A percentile compares a stretch with the other conserved stretches of the same genome.
Evolutionary conservation across 2,329 filamentous ascomycete species (phyloP).

Genomic region (Aspergillus sp.): DNA sequence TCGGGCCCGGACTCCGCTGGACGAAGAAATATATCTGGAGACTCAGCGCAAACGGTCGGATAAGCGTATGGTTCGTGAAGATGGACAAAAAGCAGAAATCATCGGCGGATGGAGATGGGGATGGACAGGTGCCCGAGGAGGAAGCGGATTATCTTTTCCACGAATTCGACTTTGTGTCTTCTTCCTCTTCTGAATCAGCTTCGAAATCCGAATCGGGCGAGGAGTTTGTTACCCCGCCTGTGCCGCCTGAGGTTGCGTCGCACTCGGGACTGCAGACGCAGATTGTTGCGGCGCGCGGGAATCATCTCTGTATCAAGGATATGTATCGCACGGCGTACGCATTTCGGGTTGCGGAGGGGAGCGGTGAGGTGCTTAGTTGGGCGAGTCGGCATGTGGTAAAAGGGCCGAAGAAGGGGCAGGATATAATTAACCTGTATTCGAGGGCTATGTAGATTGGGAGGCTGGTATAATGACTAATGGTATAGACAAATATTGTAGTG

Average conservation of each 20-base stretch:
- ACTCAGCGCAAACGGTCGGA: slow-evolving; percentile 25
- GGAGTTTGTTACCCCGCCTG: slow-evolving; percentile 24
- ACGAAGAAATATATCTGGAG: slow-evolving; percentile 49
- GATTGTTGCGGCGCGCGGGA: slow-evolving; percentile 39
- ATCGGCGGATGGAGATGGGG: background rate
- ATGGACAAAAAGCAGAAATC: slow-evolving; percentile 15
- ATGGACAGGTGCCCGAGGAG: slow-evolving; percentile 20
- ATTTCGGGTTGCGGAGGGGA: slow-evolving; percentile 35
- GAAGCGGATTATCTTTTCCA: slow-evolving; percentile 47
- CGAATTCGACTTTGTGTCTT: slow-evolving; percentile 36
- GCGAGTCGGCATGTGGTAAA: slow-evolving; percentile 46
- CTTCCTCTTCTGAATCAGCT: background rate
- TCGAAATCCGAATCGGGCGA: slow-evolving; percentile 9
- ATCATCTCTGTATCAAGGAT: slow-evolving; percentile 48
- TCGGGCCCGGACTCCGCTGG: slow-evolving; percentile 32
- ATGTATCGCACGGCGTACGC: slow-evolving; percentile 48
- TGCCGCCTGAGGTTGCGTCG: slow-evolving; percentile 20
- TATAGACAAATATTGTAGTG: background rate
- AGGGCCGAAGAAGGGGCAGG: slow-evolving; percentile 47
- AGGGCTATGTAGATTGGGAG: background rate
- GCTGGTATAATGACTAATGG: too few relatives aligned
- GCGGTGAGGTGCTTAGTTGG: slow-evolving; percentile 40
- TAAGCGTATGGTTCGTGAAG: slow-evolving; percentile 50
- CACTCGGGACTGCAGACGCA: slow-evolving; percentile 16
- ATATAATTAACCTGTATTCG: slow-evolving; percentile 43